Evolutionary conservation across 2,329 filamentous ascomycete genomes (phyloP).

Genomic region (Epichloe typhina): DNA sequence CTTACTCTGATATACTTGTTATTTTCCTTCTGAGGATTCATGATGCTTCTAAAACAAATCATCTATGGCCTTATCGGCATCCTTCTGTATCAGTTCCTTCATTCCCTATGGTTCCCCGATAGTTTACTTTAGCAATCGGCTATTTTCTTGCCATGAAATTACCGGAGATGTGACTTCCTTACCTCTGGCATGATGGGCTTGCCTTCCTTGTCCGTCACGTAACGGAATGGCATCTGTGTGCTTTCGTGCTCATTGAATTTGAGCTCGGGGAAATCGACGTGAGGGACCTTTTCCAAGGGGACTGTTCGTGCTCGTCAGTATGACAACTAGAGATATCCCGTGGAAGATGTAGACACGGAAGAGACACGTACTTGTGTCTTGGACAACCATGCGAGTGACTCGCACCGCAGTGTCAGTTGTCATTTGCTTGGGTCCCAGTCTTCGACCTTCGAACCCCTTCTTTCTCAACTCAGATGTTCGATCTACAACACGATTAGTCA

Average conservation of each 20-base stretch:
- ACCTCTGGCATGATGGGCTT: conserved; percentile 87
- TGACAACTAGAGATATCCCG: background rate
- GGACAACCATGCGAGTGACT: conserved; percentile 79
- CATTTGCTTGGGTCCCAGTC: conserved; percentile 90
- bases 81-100: conserved; percentile 83
- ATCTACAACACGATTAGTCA: conserved; percentile 38
- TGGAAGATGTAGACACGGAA: background rate
- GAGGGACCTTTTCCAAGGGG: conserved; percentile 62
- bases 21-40: background rate
- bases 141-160: background rate
- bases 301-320: conserved; percentile 34
- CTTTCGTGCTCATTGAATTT: conserved; percentile 84
- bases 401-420: conserved; percentile 95
- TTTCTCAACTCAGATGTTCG: conserved; percentile 89
- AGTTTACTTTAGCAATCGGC: conserved; percentile 11
- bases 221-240: conserved; percentile 96
- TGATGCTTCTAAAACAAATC: conserved; percentile 52
- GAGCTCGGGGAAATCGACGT: conserved; percentile 80
- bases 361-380: conserved; percentile 56
- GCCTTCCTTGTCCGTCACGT: conserved; percentile 63
- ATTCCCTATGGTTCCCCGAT: conserved; percentile 52
- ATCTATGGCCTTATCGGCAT: conserved; percentile 82
- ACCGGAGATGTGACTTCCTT: conserved; percentile 15
- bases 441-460: conserved; percentile 79
- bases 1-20: background rate